Evolutionary conservation across 768 basidiomycete genomes (phyloP).

Genomic region (Rhodotorula diobovata): DNA sequence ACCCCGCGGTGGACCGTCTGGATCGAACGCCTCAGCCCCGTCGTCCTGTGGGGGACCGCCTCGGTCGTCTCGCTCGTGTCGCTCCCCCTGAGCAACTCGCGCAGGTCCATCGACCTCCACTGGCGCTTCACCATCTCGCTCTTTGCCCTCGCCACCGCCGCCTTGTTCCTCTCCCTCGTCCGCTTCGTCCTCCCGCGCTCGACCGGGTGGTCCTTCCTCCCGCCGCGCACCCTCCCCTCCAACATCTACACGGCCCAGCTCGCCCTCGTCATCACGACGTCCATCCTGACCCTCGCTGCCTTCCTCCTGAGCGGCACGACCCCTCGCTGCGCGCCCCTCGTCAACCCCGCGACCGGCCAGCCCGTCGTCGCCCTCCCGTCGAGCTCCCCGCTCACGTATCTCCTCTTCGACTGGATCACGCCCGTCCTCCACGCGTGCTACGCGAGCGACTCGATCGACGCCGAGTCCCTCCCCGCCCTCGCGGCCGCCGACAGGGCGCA

Average conservation of each 20-base stretch:
- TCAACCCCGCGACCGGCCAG: neutral
- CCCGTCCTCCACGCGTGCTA: constrained; percentile 14
- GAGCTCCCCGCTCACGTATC: constrained; percentile 21
- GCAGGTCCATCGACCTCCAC: constrained; percentile 9
- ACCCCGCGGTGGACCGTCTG: neutral
- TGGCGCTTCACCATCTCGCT: constrained; percentile 31
- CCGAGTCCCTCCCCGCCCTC: constrained; percentile 13
- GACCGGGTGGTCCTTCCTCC: constrained; percentile 16
- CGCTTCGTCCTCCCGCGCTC: constrained; percentile 34
- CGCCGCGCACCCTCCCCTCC: neutral
- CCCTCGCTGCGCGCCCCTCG: constrained; percentile 19
- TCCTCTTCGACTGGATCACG: constrained; percentile 32
- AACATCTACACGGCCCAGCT: neutral
- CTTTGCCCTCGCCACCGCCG: constrained; percentile 8
- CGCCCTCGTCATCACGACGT: neutral
- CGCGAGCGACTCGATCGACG: constrained; percentile 10
- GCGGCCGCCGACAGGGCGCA: constrained; percentile 19
- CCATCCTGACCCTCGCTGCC: constrained; percentile 1
- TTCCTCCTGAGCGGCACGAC: constrained; percentile 18
- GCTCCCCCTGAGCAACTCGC: constrained; percentile 6
- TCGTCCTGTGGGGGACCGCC: constrained; percentile 20
- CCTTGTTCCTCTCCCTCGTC: constrained; percentile 11
- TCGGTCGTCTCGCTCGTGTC: constrained; percentile 11
- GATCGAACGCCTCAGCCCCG: constrained; percentile 1
- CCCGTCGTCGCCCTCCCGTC: constrained; percentile 11